phyloP scores from a whole-genome alignment of 805 yeast genomes.

The Maudiozyma pseudohumilis region DNA sequence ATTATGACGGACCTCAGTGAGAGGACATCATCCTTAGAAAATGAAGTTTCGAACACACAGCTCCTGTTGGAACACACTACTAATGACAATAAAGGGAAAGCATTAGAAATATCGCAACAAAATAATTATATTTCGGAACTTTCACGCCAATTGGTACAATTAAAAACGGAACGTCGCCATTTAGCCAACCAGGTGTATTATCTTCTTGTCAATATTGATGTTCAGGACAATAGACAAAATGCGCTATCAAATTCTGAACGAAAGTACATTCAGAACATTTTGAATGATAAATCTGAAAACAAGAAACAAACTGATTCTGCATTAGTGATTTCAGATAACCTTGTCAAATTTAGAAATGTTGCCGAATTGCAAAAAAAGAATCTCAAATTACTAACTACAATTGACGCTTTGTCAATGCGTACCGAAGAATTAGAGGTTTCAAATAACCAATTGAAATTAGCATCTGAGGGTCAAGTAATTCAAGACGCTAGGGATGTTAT shows the following conservation, averaged over 20 bases:
- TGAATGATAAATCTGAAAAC: not conserved
- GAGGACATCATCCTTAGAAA: conserved; percentile 44
- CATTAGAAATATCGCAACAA: conserved; percentile 10
- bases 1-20: conserved; percentile 54
- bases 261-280: conserved; percentile 44
- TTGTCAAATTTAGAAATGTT: conserved; percentile 58
- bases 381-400: conserved; percentile 53
- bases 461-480: conserved; percentile 37
- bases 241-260: conserved; percentile 59
- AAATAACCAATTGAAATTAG: conserved; percentile 30
- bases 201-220: conserved; percentile 54
- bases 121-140: conserved; percentile 16
- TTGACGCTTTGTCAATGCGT: conserved; percentile 34
- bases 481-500: conserved; percentile 65
- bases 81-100: conserved; percentile 40
- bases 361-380: conserved; percentile 66
- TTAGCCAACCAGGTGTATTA: conserved; percentile 70
- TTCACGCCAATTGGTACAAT: conserved; percentile 29
- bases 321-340: conserved; percentile 54
- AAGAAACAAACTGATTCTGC: conserved; percentile 48
- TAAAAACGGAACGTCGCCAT: conserved; percentile 53
- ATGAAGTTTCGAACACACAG: conserved; percentile 44
- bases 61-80: conserved; percentile 45
- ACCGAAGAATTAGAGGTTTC: conserved; percentile 59
- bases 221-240: conserved; percentile 42